A percentile compares a stretch with the other conserved stretches of the same genome.
Evolutionary conservation across 2,329 filamentous ascomycete genomes (phyloP).

Genomic region (Fusarium liriodendri): DNA sequence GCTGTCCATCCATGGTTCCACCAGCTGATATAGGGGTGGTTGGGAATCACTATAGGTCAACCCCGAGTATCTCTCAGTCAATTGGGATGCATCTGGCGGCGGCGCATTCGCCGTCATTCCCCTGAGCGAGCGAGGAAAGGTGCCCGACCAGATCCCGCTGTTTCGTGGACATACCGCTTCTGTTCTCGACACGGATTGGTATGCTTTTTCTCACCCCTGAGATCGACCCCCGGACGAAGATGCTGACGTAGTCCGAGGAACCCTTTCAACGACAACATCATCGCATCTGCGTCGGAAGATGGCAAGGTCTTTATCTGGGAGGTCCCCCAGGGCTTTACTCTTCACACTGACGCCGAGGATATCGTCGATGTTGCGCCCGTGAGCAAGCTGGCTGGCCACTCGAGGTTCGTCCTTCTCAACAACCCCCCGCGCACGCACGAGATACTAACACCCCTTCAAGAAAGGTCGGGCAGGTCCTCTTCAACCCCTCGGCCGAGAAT

Average conservation of each 20-base stretch:
- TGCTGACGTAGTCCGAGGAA: conserved; percentile 68
- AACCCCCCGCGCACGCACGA: background rate
- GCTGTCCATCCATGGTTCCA: conserved; percentile 19
- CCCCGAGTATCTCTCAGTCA: conserved; percentile 94
- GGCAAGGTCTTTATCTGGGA: conserved; percentile 98
- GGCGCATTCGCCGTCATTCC: conserved; percentile 98
- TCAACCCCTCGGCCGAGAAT: conserved; percentile 96
- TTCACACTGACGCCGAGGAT: conserved; percentile 87
- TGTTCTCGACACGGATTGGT: conserved; percentile 98
- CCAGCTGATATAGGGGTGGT: conserved; percentile 41
- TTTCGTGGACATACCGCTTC: conserved; percentile 96
- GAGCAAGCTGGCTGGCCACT: conserved; percentile 85
- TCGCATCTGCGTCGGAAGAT: conserved; percentile 95
- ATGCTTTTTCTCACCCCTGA: conserved; percentile 46
- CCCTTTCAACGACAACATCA: conserved; percentile 92
- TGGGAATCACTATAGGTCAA: conserved; percentile 74
- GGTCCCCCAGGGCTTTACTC: conserved; percentile 87
- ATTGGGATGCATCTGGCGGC: conserved; percentile 97
- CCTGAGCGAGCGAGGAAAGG: conserved; percentile 85
- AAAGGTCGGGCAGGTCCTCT: conserved; percentile 97
- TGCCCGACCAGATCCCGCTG: conserved; percentile 92
- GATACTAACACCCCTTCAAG: conserved; percentile 58
- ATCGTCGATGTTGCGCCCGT: conserved; percentile 83
- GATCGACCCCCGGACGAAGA: conserved; percentile 9
- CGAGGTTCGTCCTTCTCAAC: conserved; percentile 68